These are phyloP conservation scores for Middelhovenomyces tepae DNA, from an alignment of 805 yeast species.

Conservation along the genomic window DNA sequence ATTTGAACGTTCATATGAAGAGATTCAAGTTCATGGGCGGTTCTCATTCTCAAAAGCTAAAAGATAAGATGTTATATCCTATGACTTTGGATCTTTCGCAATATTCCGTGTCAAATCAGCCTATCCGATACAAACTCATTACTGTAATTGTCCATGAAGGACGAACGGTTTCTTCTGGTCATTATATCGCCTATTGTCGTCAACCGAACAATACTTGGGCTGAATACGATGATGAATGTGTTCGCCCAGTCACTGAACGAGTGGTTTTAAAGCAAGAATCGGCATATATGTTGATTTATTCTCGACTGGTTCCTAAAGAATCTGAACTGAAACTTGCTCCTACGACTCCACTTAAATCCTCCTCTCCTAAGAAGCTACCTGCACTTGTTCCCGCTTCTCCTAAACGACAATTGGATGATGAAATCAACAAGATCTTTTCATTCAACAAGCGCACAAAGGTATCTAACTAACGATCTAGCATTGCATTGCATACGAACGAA, in stretches of 20 bases:
- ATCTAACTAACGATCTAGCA: too few relatives aligned
- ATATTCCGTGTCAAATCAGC: slow-evolving; percentile 32
- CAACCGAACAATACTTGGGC: slow-evolving; percentile 94
- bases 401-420: slow-evolving; percentile 15
- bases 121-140: slow-evolving; percentile 58
- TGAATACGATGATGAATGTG: slow-evolving; percentile 87
- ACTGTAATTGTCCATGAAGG: slow-evolving; percentile 94
- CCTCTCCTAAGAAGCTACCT: not conserved
- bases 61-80: slow-evolving; percentile 77
- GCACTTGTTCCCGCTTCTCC: not conserved
- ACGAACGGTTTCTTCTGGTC: slow-evolving; percentile 85
- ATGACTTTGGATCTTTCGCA: slow-evolving; percentile 62
- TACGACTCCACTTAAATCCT: not conserved
- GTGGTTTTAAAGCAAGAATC: slow-evolving; percentile 74
- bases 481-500: too few relatives aligned
- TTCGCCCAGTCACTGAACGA: slow-evolving; percentile 61
- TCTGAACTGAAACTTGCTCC: not conserved
- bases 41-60: slow-evolving; percentile 64
- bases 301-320: slow-evolving; percentile 35
- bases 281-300: slow-evolving; percentile 84
- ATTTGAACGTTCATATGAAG: slow-evolving; percentile 77
- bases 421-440: slow-evolving; percentile 24
- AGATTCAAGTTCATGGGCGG: slow-evolving; percentile 70
- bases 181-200: slow-evolving; percentile 81
- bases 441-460: too few relatives aligned